phyloP scores from a whole-genome alignment of 225 moss, liverwort and hornwort genomes.

The Rhytidiadelphus loreus region DNA sequence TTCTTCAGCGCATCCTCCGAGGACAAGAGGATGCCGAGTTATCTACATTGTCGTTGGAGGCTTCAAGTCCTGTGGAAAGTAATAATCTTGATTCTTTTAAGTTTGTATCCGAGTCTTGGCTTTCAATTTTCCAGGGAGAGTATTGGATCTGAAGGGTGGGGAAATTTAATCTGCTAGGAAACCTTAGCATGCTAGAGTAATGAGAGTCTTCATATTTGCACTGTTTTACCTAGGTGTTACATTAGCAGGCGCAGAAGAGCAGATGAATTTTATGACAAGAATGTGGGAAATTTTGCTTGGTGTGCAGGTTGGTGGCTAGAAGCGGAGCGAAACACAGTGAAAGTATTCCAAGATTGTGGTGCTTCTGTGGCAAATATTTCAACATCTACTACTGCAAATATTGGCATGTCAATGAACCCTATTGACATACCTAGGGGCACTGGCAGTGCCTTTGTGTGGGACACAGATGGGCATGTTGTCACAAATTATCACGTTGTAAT shows the following conservation, averaged over 20 bases:
- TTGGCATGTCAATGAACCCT: constrained; percentile 56
- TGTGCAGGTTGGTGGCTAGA: constrained; percentile 49
- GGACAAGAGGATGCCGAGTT: constrained; percentile 26
- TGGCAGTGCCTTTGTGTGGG: constrained; percentile 55
- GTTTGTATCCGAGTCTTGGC: background rate
- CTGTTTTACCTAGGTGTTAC: background rate
- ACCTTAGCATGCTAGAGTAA: background rate
- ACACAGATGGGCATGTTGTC: constrained; percentile 43
- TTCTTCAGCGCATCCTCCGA: constrained; percentile 26
- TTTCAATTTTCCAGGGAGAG: background rate
- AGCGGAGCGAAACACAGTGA: constrained; percentile 49
- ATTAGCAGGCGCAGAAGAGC: background rate
- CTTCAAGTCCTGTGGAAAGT: constrained; percentile 33
- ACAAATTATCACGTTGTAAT: constrained; percentile 56
- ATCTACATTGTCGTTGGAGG: background rate
- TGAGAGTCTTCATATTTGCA: background rate
- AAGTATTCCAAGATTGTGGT: constrained; percentile 37
- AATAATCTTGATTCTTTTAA: background rate
- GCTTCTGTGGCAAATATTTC: constrained; percentile 44
- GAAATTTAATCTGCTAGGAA: background rate
- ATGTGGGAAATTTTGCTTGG: background rate
- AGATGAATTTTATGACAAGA: background rate
- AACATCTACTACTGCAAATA: constrained; percentile 26
- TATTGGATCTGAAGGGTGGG: background rate
- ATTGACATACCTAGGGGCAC: constrained; percentile 49